phyloP scores from a whole-genome alignment of 2,329 filamentous ascomycete species.

The Phyllachora maydis region DNA sequence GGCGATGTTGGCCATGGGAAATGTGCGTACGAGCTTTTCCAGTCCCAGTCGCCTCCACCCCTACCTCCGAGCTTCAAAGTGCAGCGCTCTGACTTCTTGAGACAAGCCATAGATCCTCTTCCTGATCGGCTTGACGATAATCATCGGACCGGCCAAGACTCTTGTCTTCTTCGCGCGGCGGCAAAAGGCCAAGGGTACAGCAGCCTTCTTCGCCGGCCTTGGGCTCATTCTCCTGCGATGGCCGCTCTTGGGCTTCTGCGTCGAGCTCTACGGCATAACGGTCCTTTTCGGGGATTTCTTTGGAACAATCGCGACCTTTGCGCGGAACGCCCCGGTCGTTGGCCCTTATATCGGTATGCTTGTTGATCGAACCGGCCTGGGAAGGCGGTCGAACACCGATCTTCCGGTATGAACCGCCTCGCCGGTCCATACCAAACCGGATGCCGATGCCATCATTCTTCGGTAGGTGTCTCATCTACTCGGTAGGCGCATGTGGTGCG shows the following conservation, averaged over 20 bases:
- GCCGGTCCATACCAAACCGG: too few species aligned
- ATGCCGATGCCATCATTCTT: too few species aligned
- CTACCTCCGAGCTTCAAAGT: background rate
- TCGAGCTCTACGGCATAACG: slow-evolving; percentile 85
- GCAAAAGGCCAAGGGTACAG: slow-evolving; percentile 82
- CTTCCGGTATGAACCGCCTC: slow-evolving; percentile 41
- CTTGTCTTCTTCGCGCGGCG: slow-evolving; percentile 83
- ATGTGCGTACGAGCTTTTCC: slow-evolving; percentile 36
- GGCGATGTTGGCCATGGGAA: slow-evolving; percentile 96
- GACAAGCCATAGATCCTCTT: slow-evolving; percentile 96
- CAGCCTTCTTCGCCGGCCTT: slow-evolving; percentile 70
- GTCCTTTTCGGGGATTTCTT: slow-evolving; percentile 93
- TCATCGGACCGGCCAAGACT: slow-evolving; percentile 85
- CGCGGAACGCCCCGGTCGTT: slow-evolving; percentile 63
- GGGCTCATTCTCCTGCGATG: slow-evolving; percentile 72
- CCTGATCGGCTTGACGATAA: slow-evolving; percentile 85
- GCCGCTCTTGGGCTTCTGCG: slow-evolving; percentile 75
- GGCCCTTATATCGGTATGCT: slow-evolving; percentile 66
- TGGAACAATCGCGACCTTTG: slow-evolving; percentile 76
- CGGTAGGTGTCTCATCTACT: too few species aligned
- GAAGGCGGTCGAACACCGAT: slow-evolving; percentile 50
- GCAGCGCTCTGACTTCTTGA: slow-evolving; percentile 2
- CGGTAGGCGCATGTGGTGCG: too few species aligned
- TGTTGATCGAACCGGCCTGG: slow-evolving; percentile 48
- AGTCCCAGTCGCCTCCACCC: slow-evolving; percentile 3